Evolutionary conservation across 2,329 filamentous ascomycete genomes (phyloP), one percentile per base, ranked within the genome.

Genomic region (Penicillium psychrosexuale): DNA sequence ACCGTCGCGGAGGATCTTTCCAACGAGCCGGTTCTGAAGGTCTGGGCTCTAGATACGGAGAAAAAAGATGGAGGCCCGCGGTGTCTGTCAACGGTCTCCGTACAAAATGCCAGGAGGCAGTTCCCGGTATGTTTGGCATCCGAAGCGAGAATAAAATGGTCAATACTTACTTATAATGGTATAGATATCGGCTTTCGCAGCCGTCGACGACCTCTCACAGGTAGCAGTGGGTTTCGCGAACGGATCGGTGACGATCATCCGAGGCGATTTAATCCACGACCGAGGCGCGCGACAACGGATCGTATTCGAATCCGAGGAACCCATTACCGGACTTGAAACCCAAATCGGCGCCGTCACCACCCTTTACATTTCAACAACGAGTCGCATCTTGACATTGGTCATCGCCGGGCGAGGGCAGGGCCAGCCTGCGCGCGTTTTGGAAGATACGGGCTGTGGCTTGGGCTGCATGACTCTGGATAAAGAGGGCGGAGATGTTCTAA

Each of bases 1-100:
- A 97, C 94, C 0, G 65, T 79, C 42, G 72, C 88, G 75, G 94
- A 99, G 74, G 92, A 97, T 67, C 78, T 97, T 49, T 89, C 89
- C 37, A 88, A 84, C 65, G 91, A 97, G 65, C 93, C 94, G 0
- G 82, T 93, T 19, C 76, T 99, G 57, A 97, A 96, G 72, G 93
- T 97, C n/a, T 99, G 94, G 94, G 93, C 91, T 22, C 80, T 99
- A 64, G 92, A 97, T 71, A 95, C 88, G 4, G 91, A 96, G 63
- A 97, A 94, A 82, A 97, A 95, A 81, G 95, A 90, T 5, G 91
- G 91, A 39, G 80, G 88, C 58, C 94, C 94, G 15, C 90, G 87
- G 37, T 97, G 94, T 70, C 81, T 96, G 62, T 96, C 90, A 69
- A 94, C 88, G 1, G 77, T 97, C 48, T 85, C 82, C 22, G 88